Percentiles rank a stretch among this genome's conserved stretches.
Evolutionary conservation across 306 rosid genomes (phyloP).

Genomic region (Gleditsia sinensis): DNA sequence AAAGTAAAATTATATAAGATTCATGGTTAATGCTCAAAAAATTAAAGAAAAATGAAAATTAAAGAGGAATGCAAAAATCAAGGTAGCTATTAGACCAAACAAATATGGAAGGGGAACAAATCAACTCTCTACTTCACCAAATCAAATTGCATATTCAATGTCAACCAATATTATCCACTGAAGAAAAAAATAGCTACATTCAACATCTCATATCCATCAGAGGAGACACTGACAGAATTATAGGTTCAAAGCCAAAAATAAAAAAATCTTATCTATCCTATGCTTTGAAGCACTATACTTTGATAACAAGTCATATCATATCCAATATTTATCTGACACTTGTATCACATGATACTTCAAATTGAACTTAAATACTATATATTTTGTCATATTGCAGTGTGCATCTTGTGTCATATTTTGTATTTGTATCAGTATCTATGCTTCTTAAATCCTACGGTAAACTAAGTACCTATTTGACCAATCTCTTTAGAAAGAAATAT

Average conservation of each 20-base stretch:
- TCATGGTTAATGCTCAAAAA: background rate
- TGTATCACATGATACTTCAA: too few relatives aligned
- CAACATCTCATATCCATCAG: slow-evolving; percentile 23
- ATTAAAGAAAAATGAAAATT: background rate
- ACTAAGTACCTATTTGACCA: background rate
- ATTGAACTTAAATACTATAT: too few relatives aligned
- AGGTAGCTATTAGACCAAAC: slow-evolving; percentile 14
- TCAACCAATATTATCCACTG: slow-evolving; percentile 3
- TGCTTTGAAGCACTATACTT: too few relatives aligned
- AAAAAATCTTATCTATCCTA: background rate
- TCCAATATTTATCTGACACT: too few relatives aligned
- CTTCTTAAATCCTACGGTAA: background rate
- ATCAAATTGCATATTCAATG: slow-evolving; percentile 13
- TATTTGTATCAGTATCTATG: too few relatives aligned
- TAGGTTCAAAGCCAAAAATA: background rate
- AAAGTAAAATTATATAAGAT: background rate
- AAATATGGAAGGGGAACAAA: slow-evolving; percentile 20
- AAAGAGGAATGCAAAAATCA: slow-evolving; percentile 22
- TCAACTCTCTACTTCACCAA: slow-evolving; percentile 11
- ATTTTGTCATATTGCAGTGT: too few relatives aligned
- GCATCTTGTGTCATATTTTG: too few relatives aligned
- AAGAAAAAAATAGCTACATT: background rate
- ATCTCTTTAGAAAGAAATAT: slow-evolving; percentile 10
- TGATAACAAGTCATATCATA: too few relatives aligned
- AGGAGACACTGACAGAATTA: slow-evolving; percentile 5